Percentiles rank a stretch among this genome's conserved stretches.
phyloP scores from a whole-genome alignment of 2,329 filamentous ascomycete species.

The Bipolaris victoriae region DNA sequence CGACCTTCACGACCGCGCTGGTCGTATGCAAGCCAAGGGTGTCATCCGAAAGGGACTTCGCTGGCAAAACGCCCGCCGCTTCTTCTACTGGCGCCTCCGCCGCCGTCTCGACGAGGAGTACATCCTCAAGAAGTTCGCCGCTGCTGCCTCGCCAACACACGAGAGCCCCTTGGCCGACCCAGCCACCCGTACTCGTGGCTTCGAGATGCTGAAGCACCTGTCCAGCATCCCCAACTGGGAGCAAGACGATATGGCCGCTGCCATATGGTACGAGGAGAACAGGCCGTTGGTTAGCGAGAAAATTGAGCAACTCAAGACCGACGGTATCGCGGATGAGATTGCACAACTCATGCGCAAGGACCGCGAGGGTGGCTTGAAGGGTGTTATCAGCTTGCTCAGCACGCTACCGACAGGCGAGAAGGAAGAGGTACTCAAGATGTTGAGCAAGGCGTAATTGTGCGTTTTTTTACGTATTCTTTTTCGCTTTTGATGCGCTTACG shows the following conservation, averaged over 20 bases:
- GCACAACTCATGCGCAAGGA: constrained; percentile 71
- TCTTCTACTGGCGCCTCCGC: constrained; percentile 99
- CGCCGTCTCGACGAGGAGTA: constrained; percentile 97
- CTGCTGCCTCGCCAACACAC: constrained; percentile 51
- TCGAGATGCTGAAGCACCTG: constrained; percentile 83
- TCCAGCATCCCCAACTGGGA: constrained; percentile 78
- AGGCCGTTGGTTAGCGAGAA: constrained; percentile 80
- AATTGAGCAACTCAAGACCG: constrained; percentile 81
- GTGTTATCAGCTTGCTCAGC: constrained; percentile 82
- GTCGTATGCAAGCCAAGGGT: constrained; percentile 98
- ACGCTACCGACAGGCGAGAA: constrained; percentile 89
- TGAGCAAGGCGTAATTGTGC: constrained; percentile 49
- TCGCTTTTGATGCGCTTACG: constrained; percentile 14
- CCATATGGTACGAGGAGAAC: constrained; percentile 96
- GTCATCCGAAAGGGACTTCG: constrained; percentile 82
- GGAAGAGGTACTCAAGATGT: constrained; percentile 74
- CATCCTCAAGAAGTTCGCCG: constrained; percentile 85
- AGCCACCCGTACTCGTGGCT: constrained; percentile 67
- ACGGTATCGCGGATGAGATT: constrained; percentile 72
- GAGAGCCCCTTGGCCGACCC: constrained; percentile 47
- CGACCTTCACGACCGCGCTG: constrained; percentile 94
- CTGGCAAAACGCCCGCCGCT: constrained; percentile 89
- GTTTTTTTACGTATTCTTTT: constrained; percentile 2
- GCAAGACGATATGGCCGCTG: constrained; percentile 79
- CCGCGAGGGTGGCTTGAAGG: constrained; percentile 76